phyloP scores from a whole-genome alignment of 208 protist species.

The Leishmania braziliensis region DNA sequence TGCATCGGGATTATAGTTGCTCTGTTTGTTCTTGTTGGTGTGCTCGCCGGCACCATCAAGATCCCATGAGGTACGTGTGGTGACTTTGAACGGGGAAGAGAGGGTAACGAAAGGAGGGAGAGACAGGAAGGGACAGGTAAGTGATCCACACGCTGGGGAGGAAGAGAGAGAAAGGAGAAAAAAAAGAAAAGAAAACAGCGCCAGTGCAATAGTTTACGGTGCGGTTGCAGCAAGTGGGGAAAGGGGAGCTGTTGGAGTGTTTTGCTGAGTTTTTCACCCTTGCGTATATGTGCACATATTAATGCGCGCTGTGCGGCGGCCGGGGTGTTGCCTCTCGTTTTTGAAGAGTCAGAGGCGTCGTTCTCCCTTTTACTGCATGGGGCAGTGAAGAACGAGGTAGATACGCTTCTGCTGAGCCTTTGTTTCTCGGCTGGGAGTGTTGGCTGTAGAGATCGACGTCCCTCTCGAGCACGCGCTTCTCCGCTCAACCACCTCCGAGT shows the following conservation, averaged over 20 bases:
- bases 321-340: not conserved
- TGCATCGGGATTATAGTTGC: conserved; percentile 44
- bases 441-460: not conserved
- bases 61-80: not conserved
- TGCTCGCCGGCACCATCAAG: conserved; percentile 35
- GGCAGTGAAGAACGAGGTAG: not conserved
- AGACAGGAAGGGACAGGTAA: not conserved
- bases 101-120: not conserved
- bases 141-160: not conserved
- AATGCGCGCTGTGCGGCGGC: not conserved
- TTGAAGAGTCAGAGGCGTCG: not conserved
- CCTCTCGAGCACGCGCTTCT: not conserved
- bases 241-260: too few relatives aligned
- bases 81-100: not conserved
- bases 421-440: not conserved
- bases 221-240: not conserved
- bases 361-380: not conserved
- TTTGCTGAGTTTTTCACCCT: not conserved
- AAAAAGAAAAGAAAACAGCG: not conserved
- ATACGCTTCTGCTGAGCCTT: not conserved
- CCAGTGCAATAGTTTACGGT: not conserved
- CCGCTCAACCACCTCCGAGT: not conserved
- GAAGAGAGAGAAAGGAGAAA: not conserved
- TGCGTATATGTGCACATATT: not conserved
- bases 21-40: conserved; percentile 52